phyloP scores from a whole-genome alignment of 495 filamentous ascomycete genomes.

The Halenospora varia region DNA sequence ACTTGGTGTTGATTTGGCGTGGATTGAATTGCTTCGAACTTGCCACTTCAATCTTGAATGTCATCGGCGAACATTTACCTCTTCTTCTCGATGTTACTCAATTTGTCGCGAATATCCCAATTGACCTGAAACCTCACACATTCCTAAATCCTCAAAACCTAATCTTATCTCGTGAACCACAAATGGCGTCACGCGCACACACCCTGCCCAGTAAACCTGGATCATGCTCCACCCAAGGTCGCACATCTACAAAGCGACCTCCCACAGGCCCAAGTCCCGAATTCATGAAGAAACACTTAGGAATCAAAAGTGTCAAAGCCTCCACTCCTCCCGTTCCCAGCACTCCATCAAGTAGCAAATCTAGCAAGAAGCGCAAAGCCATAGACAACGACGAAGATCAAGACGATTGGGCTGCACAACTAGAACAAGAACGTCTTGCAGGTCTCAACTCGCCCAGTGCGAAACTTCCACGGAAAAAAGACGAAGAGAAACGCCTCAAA shows the following conservation, averaged over 20 bases:
- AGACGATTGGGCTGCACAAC: neutral
- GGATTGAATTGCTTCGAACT: neutral
- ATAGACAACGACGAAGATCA: neutral
- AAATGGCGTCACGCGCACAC: neutral
- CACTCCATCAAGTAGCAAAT: neutral
- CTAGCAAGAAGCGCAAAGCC: constrained; percentile 16
- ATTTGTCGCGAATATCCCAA: neutral
- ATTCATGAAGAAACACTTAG: constrained; percentile 3
- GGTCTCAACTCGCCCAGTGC: constrained; percentile 1
- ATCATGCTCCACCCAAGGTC: neutral
- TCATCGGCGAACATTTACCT: neutral
- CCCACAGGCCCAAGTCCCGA: neutral
- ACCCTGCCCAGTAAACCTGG: neutral
- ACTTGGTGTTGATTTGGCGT: neutral
- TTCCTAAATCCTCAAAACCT: neutral
- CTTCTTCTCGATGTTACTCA: neutral
- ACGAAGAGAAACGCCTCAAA: constrained; percentile 20
- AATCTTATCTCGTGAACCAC: neutral
- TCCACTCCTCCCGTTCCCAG: neutral
- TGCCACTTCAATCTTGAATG: neutral
- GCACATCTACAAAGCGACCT: neutral
- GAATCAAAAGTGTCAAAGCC: constrained; percentile 10
- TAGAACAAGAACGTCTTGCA: constrained; percentile 6
- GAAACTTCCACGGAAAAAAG: neutral
- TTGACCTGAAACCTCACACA: neutral